Conservation (phyloP, 179 eudicot genomes). For the Silene noctiflora region DNA sequence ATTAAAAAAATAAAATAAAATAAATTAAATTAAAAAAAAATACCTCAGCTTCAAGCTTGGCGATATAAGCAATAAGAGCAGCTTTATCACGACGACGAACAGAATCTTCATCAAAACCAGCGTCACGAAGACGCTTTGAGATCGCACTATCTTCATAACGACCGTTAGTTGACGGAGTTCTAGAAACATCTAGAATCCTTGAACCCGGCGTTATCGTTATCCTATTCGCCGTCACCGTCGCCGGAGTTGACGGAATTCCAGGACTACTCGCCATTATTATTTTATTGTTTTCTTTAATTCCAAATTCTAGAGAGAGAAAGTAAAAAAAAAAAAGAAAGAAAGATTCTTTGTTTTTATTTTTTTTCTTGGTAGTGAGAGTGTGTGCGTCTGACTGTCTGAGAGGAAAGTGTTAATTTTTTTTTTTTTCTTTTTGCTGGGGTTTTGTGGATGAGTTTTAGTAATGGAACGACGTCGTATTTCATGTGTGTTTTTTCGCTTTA, state of each 20-base stretch:
- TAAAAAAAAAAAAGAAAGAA: not conserved
- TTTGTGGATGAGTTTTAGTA: not conserved
- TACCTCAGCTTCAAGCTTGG: slow-evolving; percentile 93
- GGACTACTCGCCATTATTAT: slow-evolving; percentile 46
- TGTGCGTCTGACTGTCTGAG: not conserved
- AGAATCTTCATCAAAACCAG: slow-evolving; percentile 84
- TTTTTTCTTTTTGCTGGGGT: not conserved
- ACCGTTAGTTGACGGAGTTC: slow-evolving; percentile 25
- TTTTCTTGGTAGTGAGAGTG: not conserved
- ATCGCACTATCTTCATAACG: slow-evolving; percentile 50
- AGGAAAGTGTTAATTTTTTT: not conserved
- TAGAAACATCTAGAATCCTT: slow-evolving; percentile 35
- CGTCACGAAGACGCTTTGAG: slow-evolving; percentile 71
- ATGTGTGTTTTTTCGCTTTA: too few relatives aligned
- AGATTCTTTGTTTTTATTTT: not conserved
- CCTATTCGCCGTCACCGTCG: slow-evolving; percentile 28
- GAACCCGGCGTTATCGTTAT: slow-evolving; percentile 29
- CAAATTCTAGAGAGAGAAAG: not conserved
- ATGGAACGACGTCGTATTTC: not conserved
- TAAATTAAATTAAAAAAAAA: not conserved
- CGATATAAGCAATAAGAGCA: slow-evolving; percentile 84
- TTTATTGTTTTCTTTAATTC: not conserved
- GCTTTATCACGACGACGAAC: slow-evolving; percentile 89
- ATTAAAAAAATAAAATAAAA: not conserved
- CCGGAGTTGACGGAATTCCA: slow-evolving; percentile 29